phyloP scores from a whole-genome alignment of 805 yeast genomes.

The Candida tammaniensis region DNA sequence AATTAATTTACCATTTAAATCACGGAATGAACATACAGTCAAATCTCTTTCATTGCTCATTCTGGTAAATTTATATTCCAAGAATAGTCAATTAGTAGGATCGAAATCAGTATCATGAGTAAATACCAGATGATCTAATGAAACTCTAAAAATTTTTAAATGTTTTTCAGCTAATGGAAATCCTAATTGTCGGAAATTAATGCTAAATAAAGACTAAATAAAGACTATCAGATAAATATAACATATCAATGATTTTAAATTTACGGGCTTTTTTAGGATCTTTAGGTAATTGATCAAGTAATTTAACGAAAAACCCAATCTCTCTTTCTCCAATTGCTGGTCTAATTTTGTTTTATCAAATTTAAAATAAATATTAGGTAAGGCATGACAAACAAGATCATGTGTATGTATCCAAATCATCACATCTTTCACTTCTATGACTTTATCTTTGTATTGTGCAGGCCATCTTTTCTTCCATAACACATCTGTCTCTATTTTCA shows the following conservation, averaged over 20 bases:
- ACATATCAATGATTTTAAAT: slow-evolving; percentile 8
- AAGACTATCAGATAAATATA: slow-evolving; percentile 25
- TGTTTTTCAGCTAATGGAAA: slow-evolving; percentile 13
- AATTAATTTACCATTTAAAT: slow-evolving; percentile 26
- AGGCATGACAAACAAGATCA: slow-evolving; percentile 21
- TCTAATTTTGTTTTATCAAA: slow-evolving; percentile 2
- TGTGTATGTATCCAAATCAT: slow-evolving; percentile 22
- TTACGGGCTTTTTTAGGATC: slow-evolving; percentile 10
- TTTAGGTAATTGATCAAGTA: slow-evolving; percentile 26
- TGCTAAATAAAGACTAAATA: slow-evolving; percentile 30
- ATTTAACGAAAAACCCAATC: slow-evolving; percentile 29
- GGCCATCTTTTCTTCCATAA: slow-evolving; percentile 20
- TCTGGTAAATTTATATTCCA: slow-evolving; percentile 30
- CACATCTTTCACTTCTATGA: slow-evolving; percentile 14
- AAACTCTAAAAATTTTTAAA: slow-evolving; percentile 30
- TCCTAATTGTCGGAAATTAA: slow-evolving; percentile 25
- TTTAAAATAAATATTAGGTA: slow-evolving; percentile 21
- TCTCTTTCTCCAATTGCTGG: slow-evolving; percentile 18
- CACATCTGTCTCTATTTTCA: slow-evolving; percentile 12
- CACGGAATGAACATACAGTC: slow-evolving; percentile 23
- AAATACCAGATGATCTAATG: slow-evolving; percentile 35
- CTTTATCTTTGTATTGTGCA: slow-evolving; percentile 15
- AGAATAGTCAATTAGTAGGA: slow-evolving; percentile 33
- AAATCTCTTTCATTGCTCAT: slow-evolving; percentile 35
- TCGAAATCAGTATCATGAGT: slow-evolving; percentile 36